Percentiles rank a stretch among this genome's conserved stretches.
Conservation (phyloP, 495 filamentous ascomycete genomes). For the Tuber borchii region DNA sequence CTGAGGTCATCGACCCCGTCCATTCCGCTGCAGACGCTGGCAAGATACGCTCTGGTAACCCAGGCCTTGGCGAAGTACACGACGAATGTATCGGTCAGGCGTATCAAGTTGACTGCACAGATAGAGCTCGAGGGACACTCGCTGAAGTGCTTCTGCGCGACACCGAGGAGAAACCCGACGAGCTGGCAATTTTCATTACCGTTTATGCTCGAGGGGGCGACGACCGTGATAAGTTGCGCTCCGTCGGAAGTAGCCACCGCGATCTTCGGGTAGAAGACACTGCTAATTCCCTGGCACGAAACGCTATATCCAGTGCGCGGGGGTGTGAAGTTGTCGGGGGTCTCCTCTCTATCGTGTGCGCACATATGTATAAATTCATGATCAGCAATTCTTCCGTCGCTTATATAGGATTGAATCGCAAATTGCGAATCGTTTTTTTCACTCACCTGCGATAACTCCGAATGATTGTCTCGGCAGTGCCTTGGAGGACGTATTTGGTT, state of each 20-base stretch:
- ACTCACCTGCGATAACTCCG: background rate
- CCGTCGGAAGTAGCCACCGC: background rate
- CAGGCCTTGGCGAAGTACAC: background rate
- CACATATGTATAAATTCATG: background rate
- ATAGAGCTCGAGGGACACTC: background rate
- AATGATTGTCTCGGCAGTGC: background rate
- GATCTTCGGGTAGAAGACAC: background rate
- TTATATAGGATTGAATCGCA: background rate
- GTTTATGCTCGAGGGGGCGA: background rate
- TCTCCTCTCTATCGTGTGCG: background rate
- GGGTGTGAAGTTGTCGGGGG: background rate
- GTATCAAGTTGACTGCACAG: background rate
- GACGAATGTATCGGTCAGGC: background rate
- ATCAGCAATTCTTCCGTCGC: background rate
- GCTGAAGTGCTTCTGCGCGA: background rate
- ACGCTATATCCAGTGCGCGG: too few relatives aligned
- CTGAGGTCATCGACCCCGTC: background rate
- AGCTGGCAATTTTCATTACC: background rate
- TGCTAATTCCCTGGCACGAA: too few relatives aligned
- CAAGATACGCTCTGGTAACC: background rate
- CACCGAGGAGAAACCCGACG: background rate
- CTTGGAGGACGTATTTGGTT: background rate
- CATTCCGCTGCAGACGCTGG: background rate
- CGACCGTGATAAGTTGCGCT: background rate
- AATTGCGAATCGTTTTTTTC: background rate